Base-by-base conservation (phyloP, 495 filamentous ascomycete species). In the Cetradonia linearis region DNA sequence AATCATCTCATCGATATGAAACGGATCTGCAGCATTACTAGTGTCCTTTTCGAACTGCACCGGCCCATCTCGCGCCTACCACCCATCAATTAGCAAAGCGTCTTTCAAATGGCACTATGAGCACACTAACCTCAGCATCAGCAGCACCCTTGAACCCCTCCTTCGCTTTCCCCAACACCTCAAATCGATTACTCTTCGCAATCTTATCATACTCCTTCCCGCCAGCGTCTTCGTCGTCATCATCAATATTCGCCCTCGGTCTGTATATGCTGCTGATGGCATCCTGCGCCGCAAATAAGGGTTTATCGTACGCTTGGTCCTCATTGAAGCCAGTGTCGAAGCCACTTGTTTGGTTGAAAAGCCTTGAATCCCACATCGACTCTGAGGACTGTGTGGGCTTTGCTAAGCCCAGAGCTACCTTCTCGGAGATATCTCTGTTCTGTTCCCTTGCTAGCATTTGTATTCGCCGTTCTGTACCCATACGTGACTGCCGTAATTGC, bases 11-110 rank as follows among this genome's bases (percentile, higher is more conserved):
- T 95, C 89, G 61, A 97, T 90, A 34, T 91, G 86, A 66, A 97
- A 97, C 8, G 90, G 89, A 74, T 96, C 91, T 20, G 79, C 79
- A 4, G 76, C 80, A 7, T 72, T 76, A 1, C 46, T 40, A 5
- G 57, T 38, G 63, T 96, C 93, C 74, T 93, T 95, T 75, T 97
- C 93, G 69, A 99, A 99, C 69, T 95, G 89, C n/a, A 99, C 93
- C 2, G 94, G 93, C 25, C 93, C 93, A 47, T 90, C 86, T 61
- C 88, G 80, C 49, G 76, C 84, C 85, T 88, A 60, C 40, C 31
- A 30, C 31, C 27, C n/a, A 48, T 46, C 49, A 25, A 61, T 70
- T 59, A 60, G 70, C 50, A 56, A 57, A 47, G 30, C 13, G 28
- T 72, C 73, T 69, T 67, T 50, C 63, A 48, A 48, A 27, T 30